Evolutionary conservation across 2,329 filamentous ascomycete genomes (phyloP).

Genomic region (Cercospora citrullina): DNA sequence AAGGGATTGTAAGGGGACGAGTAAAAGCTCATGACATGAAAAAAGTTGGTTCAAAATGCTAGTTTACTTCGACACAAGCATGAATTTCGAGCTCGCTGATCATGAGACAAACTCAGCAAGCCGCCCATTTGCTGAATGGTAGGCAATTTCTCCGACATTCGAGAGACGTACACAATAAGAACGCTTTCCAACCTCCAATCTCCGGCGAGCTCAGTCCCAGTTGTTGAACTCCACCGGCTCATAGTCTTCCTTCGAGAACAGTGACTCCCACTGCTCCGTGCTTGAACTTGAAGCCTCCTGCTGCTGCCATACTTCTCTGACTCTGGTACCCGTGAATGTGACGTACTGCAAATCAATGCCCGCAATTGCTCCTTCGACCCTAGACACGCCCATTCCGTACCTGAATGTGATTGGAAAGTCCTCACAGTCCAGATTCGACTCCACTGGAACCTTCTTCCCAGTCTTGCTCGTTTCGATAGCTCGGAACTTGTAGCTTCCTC

Average conservation of each 20-base stretch:
- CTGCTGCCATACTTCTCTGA: not conserved
- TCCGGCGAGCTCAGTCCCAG: not conserved
- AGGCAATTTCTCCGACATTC: not conserved
- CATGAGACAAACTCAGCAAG: not conserved
- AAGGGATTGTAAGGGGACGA: not conserved
- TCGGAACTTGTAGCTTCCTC: not conserved
- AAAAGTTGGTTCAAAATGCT: not conserved
- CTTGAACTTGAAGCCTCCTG: not conserved
- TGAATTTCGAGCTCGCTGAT: not conserved
- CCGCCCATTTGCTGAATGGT: not conserved
- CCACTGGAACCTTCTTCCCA: not conserved
- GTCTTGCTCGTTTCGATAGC: not conserved
- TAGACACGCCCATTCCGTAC: not conserved
- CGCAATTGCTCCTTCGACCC: not conserved
- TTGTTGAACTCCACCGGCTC: not conserved
- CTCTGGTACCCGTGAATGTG: not conserved
- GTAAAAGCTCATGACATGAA: not conserved
- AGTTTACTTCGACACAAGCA: not conserved
- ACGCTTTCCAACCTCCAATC: not conserved
- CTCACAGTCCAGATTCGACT: not conserved
- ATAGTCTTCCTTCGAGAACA: not conserved
- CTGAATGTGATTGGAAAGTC: not conserved
- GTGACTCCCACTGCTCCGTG: not conserved
- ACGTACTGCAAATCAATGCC: not conserved
- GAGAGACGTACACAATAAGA: not conserved